Evolutionary conservation across 495 filamentous ascomycete species (phyloP).

Genomic region (Rostrohypoxylon terebratum): DNA sequence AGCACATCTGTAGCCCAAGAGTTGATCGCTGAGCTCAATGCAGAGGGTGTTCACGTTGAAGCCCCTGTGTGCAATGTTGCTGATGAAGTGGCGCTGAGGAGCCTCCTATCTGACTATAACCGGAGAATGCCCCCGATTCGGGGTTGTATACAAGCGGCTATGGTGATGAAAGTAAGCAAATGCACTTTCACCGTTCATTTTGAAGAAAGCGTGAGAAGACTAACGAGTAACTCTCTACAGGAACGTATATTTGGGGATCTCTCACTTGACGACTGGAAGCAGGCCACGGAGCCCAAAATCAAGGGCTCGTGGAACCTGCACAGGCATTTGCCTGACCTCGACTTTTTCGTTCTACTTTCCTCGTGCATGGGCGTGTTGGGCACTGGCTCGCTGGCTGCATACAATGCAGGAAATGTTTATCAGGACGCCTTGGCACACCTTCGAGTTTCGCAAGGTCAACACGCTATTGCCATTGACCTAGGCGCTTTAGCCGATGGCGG

Average conservation of each 20-base stretch:
- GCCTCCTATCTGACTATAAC: conserved; percentile 28
- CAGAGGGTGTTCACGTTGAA: neutral
- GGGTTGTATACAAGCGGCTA: conserved; percentile 60
- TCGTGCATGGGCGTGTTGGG: conserved; percentile 65
- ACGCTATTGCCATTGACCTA: conserved; percentile 61
- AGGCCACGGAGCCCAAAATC: conserved; percentile 58
- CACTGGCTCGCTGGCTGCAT: conserved; percentile 62
- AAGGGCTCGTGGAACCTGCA: conserved; percentile 62
- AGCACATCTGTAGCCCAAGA: neutral
- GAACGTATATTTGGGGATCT: conserved; percentile 61
- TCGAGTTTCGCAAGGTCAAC: conserved; percentile 47
- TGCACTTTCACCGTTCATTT: no score
- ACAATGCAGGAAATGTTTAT: conserved; percentile 68
- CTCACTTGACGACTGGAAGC: conserved; percentile 52
- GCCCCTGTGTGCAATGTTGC: conserved; percentile 6
- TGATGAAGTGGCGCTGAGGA: neutral
- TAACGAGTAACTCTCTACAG: conserved; percentile 18
- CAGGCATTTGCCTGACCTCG: conserved; percentile 54
- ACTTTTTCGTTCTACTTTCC: conserved; percentile 69
- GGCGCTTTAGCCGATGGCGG: conserved; percentile 59
- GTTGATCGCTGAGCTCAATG: neutral
- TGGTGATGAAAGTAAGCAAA: conserved; percentile 47
- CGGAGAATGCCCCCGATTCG: conserved; percentile 58
- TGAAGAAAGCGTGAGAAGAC: no score
- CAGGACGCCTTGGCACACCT: conserved; percentile 60